phyloP scores from a whole-genome alignment of 306 rosid genomes.

The Acacia melanoxylon region DNA sequence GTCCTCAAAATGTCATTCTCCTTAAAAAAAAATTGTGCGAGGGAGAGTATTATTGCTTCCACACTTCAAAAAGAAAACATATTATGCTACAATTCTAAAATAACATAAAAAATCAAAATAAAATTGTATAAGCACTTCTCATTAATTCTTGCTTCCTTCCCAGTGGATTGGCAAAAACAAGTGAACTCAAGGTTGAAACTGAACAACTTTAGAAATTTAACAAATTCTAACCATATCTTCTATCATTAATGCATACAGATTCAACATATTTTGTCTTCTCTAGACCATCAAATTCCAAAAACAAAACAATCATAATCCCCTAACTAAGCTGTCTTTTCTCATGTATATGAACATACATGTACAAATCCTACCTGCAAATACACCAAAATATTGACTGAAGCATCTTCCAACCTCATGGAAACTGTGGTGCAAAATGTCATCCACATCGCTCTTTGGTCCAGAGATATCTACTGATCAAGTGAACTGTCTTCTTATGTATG shows the following conservation, averaged over 20 bases:
- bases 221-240: neutral
- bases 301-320: neutral
- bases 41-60: too few species aligned
- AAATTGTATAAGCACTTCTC: neutral
- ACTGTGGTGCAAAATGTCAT: neutral
- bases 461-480: slow-evolving; percentile 47
- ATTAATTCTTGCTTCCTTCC: neutral
- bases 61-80: too few species aligned
- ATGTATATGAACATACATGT: slow-evolving; percentile 14
- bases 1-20: too few species aligned
- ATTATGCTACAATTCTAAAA: neutral
- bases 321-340: slow-evolving; percentile 17
- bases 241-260: neutral
- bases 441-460: neutral
- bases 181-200: neutral
- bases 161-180: neutral
- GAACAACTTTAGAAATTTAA: neutral
- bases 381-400: neutral
- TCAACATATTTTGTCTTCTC: neutral
- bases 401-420: neutral
- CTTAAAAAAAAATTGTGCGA: too few species aligned
- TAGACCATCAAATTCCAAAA: slow-evolving; percentile 17
- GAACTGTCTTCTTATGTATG: slow-evolving; percentile 77
- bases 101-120: neutral
- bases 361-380: slow-evolving; percentile 1